Evolutionary conservation across 2,329 filamentous ascomycete species (phyloP), one percentile per base, ranked within the genome.

Genomic region (Penicillium sp.): DNA sequence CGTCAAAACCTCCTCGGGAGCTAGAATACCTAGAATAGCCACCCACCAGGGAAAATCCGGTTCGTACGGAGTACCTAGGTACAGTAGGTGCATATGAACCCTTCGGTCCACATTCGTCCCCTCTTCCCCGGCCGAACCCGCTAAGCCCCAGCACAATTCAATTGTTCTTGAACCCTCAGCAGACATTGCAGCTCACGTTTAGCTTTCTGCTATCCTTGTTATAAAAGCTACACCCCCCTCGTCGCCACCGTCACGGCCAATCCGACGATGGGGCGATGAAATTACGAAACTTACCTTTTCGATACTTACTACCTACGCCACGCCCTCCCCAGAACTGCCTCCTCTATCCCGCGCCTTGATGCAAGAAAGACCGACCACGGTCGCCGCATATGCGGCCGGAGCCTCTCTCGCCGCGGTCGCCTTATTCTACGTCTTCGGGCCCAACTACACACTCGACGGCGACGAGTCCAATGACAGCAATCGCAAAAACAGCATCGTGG

Each of bases 341-440:
- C 46, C 41, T 33, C 24, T 33, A 39, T 35, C 46, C 29, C 46
- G 18, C 24, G 29, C n/a, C 54, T 66, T 63, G 60, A 92, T 93
- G 88, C 88, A 87, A 63, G 88, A 93, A 67, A 90, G 87, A 75
- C 84, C 84, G 47, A 79, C 89, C 51, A 90, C 86, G 6, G 86
- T 93, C 62, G 89, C 89, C 61, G 89, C 89, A 39, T 98, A 98
- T 73, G 93, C 93, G 64, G 93, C 92, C 52, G 92, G 92, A 61
- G 93, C 92, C 53, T 95, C 91, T 47, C 86, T 98, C 55, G 93
- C 93, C 48, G 93, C 93, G 54, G 88, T 95, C 55, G 92, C 93
- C 28, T 82, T 97, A 50, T 88, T 97, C 68, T 98, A 97, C 72
- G 92, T 97, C 61, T 97, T 98, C 72, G 90, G 87, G 7, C 93